Evolutionary conservation across 2,329 filamentous ascomycete species (phyloP).

Genomic region (Cladosporium sp.): DNA sequence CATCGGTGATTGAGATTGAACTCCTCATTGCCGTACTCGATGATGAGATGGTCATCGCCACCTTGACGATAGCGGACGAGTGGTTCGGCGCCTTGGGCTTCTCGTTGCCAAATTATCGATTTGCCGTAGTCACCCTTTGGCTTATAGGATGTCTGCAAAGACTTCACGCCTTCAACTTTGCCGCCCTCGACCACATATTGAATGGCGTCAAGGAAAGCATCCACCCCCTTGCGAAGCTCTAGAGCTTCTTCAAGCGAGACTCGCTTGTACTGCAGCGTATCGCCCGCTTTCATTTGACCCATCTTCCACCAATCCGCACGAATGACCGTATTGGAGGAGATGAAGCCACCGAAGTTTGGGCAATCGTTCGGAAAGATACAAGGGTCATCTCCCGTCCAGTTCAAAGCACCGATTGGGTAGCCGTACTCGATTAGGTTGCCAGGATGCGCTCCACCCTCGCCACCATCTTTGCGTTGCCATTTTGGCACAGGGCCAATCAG

Average conservation of each 20-base stretch:
- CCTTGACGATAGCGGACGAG: slow-evolving; percentile 39
- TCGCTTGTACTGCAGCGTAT: slow-evolving; percentile 52
- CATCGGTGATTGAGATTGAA: slow-evolving; percentile 60
- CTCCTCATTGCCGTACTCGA: slow-evolving; percentile 58
- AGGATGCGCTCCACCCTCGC: slow-evolving; percentile 64
- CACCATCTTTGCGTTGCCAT: slow-evolving; percentile 61
- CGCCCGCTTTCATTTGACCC: slow-evolving; percentile 61
- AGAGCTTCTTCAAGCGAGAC: slow-evolving; percentile 56
- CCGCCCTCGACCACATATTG: slow-evolving; percentile 41
- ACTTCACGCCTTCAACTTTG: slow-evolving; percentile 36
- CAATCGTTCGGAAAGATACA: slow-evolving; percentile 61
- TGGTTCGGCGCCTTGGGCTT: slow-evolving; percentile 30
- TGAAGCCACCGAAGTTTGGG: slow-evolving; percentile 62
- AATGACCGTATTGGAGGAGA: slow-evolving; percentile 57
- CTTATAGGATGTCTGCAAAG: slow-evolving; percentile 31
- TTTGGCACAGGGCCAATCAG: slow-evolving; percentile 59
- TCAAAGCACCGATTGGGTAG: slow-evolving; percentile 59
- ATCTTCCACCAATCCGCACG: slow-evolving; percentile 62
- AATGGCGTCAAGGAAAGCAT: slow-evolving; percentile 48
- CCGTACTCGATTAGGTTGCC: slow-evolving; percentile 55
- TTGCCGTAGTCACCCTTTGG: slow-evolving; percentile 30
- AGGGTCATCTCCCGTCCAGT: slow-evolving; percentile 62
- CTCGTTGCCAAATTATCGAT: slow-evolving; percentile 35
- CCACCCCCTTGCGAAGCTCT: slow-evolving; percentile 43
- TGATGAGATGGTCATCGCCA: slow-evolving; percentile 53